These are phyloP conservation scores for Thermochaetoides thermophila DNA, from an alignment of 495 filamentous ascomycete genomes.

Conservation along the genomic window DNA sequence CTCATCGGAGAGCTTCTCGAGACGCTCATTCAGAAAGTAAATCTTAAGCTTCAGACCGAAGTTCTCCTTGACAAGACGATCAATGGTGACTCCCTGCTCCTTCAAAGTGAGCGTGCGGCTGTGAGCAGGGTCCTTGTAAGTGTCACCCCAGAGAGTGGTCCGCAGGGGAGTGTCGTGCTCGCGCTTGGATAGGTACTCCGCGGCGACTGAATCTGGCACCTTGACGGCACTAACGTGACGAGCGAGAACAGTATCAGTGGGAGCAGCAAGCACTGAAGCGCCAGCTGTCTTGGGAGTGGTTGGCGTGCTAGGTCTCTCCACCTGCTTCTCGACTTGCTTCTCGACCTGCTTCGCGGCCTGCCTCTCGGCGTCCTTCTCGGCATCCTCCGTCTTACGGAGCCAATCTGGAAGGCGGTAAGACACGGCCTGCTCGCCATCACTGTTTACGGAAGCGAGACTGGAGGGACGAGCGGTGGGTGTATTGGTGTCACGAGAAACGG, in stretches of 20 bases:
- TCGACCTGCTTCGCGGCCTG: no score
- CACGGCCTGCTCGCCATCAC: no score
- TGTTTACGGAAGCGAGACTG: no score
- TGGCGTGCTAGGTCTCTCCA: no score
- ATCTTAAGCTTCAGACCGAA: conserved; percentile 97
- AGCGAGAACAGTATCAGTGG: conserved; percentile 78
- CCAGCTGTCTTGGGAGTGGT: conserved; percentile 38
- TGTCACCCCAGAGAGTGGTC: conserved; percentile 20
- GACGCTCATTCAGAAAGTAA: conserved; percentile 83
- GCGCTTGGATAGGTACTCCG: conserved; percentile 55
- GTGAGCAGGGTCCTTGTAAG: conserved; percentile 38
- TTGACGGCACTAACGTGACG: conserved; percentile 78
- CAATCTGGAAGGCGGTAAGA: no score
- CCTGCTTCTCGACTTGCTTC: no score
- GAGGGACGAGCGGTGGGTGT: no score
- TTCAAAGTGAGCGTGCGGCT: conserved; percentile 82
- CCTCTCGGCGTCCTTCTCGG: no score
- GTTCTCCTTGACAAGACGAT: conserved; percentile 87
- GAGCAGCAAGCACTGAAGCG: conserved; percentile 32
- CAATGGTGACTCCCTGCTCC: conserved; percentile 93
- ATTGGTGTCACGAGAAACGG: no score
- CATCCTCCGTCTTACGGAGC: no score
- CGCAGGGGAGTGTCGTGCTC: conserved; percentile 38
- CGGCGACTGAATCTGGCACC: conserved; percentile 75
- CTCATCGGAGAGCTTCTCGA: conserved; percentile 89